These are phyloP conservation scores for Neoarthrinium moseri DNA, from an alignment of 2,329 filamentous ascomycete species.

Conservation along the genomic window DNA sequence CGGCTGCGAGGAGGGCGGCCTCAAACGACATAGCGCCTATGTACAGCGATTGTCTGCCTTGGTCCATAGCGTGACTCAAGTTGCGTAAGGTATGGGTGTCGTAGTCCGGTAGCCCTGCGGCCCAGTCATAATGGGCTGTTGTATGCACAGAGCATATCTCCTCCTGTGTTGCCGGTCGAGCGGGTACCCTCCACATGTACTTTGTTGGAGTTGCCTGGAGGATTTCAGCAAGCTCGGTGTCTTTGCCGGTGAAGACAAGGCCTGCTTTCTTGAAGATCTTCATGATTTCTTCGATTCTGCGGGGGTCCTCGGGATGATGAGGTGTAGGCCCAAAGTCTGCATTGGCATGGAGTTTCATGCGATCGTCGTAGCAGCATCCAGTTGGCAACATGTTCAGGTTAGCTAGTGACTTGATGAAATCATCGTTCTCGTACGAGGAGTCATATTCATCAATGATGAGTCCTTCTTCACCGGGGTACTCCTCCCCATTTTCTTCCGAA, in stretches of 20 bases:
- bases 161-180: conserved; percentile 71
- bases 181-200: conserved; percentile 75
- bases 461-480: conserved; percentile 27
- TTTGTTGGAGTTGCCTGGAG: conserved; percentile 53
- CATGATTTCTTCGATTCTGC: conserved; percentile 91
- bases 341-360: conserved; percentile 95
- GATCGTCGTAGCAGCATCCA: conserved; percentile 84
- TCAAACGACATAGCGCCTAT: conserved; percentile 80
- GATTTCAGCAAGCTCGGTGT: conserved; percentile 51
- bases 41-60: conserved; percentile 74
- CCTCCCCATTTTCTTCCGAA: conserved; percentile 14
- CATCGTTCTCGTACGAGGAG: conserved; percentile 30
- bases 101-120: conserved; percentile 55
- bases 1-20: conserved; percentile 80
- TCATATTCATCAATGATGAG: conserved; percentile 31
- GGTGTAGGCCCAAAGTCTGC: conserved; percentile 70
- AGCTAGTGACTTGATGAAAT: conserved; percentile 35
- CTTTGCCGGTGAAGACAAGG: conserved; percentile 65
- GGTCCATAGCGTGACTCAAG: conserved; percentile 60
- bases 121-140: conserved; percentile 75
- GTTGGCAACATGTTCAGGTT: conserved; percentile 60
- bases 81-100: conserved; percentile 65
- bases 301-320: conserved; percentile 91
- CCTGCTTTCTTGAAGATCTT: conserved; percentile 81
- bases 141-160: conserved; percentile 83